Evolutionary conservation across 2,329 filamentous ascomycete genomes (phyloP).

Genomic region (Fusarium denticulatum): DNA sequence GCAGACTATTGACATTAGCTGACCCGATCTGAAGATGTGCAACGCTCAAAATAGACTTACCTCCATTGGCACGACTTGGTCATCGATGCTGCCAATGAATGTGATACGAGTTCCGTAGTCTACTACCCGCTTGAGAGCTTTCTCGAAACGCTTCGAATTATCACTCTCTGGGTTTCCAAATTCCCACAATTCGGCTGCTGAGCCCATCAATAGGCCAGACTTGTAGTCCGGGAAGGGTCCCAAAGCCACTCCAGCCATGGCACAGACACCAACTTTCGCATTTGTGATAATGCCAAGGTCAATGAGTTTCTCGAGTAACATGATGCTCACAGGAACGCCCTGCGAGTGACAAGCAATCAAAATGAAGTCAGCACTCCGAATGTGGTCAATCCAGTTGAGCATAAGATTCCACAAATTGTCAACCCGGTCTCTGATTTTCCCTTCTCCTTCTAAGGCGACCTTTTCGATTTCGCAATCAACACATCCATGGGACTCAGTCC

Average conservation of each 20-base stretch:
- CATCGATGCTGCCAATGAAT: slow-evolving; percentile 94
- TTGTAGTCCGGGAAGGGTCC: slow-evolving; percentile 94
- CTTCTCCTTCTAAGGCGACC: slow-evolving; percentile 93
- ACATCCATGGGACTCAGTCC: slow-evolving; percentile 79
- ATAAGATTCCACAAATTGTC: slow-evolving; percentile 94
- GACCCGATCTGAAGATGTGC: neutral
- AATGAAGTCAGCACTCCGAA: slow-evolving; percentile 87
- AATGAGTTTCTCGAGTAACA: slow-evolving; percentile 92
- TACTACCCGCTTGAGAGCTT: slow-evolving; percentile 77
- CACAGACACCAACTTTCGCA: slow-evolving; percentile 85
- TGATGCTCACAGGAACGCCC: slow-evolving; percentile 91
- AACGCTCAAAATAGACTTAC: slow-evolving; percentile 54
- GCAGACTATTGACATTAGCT: slow-evolving; percentile 70
- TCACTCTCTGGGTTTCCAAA: slow-evolving; percentile 85
- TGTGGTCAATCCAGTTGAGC: slow-evolving; percentile 92
- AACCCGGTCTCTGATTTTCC: slow-evolving; percentile 87
- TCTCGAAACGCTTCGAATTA: slow-evolving; percentile 83
- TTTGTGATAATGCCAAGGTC: slow-evolving; percentile 84
- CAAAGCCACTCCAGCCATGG: slow-evolving; percentile 89
- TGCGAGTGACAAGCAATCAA: slow-evolving; percentile 95
- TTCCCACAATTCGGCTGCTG: slow-evolving; percentile 93
- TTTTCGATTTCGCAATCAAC: slow-evolving; percentile 87
- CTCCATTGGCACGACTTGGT: slow-evolving; percentile 94
- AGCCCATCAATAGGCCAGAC: slow-evolving; percentile 86
- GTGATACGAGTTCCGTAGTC: slow-evolving; percentile 84